Percentiles rank a stretch among this genome's conserved stretches.
These are phyloP conservation scores for Yamadazyma dendronema DNA, from an alignment of 1,139 yeast genomes.

Conservation along the genomic window DNA sequence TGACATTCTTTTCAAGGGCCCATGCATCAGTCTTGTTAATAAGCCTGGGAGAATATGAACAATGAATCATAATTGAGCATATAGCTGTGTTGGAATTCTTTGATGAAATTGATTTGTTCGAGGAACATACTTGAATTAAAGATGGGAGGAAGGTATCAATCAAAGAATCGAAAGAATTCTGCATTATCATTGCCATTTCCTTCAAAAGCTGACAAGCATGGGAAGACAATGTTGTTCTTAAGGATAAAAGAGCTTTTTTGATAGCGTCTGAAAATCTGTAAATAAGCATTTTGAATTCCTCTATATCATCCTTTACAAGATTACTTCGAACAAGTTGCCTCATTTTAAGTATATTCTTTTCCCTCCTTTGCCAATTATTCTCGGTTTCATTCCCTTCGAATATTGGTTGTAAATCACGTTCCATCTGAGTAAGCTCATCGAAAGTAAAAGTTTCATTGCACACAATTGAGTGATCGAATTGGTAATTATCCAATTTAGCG, in stretches of 20 bases:
- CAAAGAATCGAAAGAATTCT: constrained; percentile 54
- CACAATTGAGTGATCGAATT: constrained; percentile 24
- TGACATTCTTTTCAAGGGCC: constrained; percentile 64
- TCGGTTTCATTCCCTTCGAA: constrained; percentile 88
- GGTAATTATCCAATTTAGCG: constrained; percentile 21
- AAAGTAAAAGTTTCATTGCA: constrained; percentile 17
- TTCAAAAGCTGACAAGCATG: constrained; percentile 79
- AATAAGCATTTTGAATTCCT: constrained; percentile 44
- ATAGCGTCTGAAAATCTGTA: constrained; percentile 57
- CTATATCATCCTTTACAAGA: constrained; percentile 31
- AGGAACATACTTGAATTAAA: constrained; percentile 62
- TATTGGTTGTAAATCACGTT: constrained; percentile 22
- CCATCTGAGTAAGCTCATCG: constrained; percentile 18
- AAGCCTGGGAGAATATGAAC: constrained; percentile 53
- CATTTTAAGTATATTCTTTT: constrained; percentile 54
- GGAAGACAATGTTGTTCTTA: constrained; percentile 79
- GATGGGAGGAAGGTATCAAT: constrained; percentile 60
- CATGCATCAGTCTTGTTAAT: constrained; percentile 53
- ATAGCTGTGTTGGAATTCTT: constrained; percentile 69
- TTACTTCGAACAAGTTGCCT: constrained; percentile 66
- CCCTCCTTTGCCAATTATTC: constrained; percentile 79
- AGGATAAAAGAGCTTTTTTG: constrained; percentile 64
- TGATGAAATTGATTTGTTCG: constrained; percentile 79
- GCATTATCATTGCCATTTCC: constrained; percentile 58
- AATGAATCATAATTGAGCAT: constrained; percentile 57